Evolutionary conservation across 202 grass and related monocot genomes (phyloP), one percentile per base, ranked within the genome.

Genomic region (Cymbopogon flexuosus): DNA sequence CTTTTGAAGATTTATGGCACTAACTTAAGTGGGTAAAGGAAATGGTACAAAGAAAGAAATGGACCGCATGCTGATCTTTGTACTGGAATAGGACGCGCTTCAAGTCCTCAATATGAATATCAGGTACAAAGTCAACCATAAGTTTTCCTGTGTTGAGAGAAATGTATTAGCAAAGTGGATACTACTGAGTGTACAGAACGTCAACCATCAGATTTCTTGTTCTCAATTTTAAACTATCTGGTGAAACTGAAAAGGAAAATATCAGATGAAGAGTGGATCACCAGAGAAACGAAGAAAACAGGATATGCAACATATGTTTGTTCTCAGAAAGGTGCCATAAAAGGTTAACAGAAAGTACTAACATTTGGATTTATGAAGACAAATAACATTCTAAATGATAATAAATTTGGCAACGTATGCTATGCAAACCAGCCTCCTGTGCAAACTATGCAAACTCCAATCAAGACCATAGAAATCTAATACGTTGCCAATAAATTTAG

Each of bases 71-170:
- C 67, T 93, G 76, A 78, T 94, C 88, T 91, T 89, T 95, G 77
- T 95, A 87, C 49, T 67, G 79, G 89, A 77, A 88, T 56, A 98
- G 87, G 69, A 87, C 79, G 72, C 31, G 42, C 66, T 95, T 98
- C 90, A 89, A 69, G 62, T 86, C 90, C 86, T 98, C 90, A 34
- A 89, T 78, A 81, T 90, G 76, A 83, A 98, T 93, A 73, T 93
- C 90, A 83, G 96, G 92, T 69, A 84, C 24, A 37, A 98, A 91
- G 70, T 95, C 96, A 73, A 98, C 87, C 51, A 88, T 59, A 87
- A 98, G 90, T 39, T 88, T 89, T 88, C 90, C 96, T 98, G 84
- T 70, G 36, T 78, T 15, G 6, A 84, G 60, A 71, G 4, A 82
- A 75, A 78, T 21, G 49, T 59, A 78, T 13, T 21, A 47, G 64